phyloP scores from a whole-genome alignment of 2,329 filamentous ascomycete genomes.

The Colletotrichum sp. region DNA sequence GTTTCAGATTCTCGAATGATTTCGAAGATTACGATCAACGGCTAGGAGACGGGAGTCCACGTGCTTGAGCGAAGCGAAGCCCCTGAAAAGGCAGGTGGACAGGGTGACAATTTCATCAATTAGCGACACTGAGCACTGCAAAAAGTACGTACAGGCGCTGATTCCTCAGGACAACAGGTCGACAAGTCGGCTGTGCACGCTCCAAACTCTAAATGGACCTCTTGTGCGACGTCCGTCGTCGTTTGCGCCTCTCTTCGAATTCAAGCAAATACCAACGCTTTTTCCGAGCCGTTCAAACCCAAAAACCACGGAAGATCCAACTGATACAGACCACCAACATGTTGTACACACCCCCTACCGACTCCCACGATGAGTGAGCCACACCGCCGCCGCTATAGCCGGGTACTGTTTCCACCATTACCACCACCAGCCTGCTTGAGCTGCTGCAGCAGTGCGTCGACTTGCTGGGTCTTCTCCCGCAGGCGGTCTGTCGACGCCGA shows the following conservation, averaged over 20 bases:
- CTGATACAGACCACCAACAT: not conserved
- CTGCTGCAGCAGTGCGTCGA: conserved; percentile 6
- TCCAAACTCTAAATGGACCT: conserved; percentile 14
- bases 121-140: not conserved
- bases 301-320: not conserved
- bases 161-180: conserved; percentile 1
- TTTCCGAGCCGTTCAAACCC: not conserved
- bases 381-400: not conserved
- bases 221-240: not conserved
- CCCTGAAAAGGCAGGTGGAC: not conserved
- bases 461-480: conserved; percentile 1
- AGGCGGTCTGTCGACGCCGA: conserved; percentile 1
- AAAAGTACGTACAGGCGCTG: conserved; percentile 1
- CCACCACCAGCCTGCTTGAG: conserved; percentile 2
- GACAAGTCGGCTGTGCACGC: not conserved
- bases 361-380: not conserved
- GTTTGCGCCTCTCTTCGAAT: not conserved
- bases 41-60: not conserved
- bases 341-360: not conserved
- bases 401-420: not conserved
- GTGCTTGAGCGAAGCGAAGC: not conserved
- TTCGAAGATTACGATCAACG: not conserved
- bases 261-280: not conserved
- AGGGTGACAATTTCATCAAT: not conserved
- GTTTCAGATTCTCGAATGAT: not conserved